A percentile compares a stretch with the other conserved stretches of the same genome.
Conservation (phyloP, 148 eudicot genomes). For the Persicaria tinctoria region DNA sequence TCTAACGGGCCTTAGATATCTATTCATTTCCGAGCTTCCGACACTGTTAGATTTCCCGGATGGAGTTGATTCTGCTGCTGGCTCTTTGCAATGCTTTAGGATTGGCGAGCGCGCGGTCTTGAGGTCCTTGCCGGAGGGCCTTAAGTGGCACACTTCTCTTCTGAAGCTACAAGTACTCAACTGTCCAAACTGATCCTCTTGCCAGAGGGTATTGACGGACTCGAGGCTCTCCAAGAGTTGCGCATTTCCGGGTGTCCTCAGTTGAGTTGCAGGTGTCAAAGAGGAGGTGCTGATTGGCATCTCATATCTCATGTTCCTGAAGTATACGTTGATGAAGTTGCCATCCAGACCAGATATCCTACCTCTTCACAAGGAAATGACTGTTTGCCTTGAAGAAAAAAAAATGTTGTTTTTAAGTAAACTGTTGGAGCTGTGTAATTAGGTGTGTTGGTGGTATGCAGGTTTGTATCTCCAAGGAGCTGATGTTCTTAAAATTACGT, state of each 20-base stretch:
- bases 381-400: background rate
- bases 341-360: background rate
- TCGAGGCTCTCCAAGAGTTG: conserved; percentile 5
- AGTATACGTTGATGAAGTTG: background rate
- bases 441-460: no score
- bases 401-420: no score
- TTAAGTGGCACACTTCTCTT: background rate
- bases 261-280: background rate
- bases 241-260: background rate
- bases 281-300: conserved; percentile 1
- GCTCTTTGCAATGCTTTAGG: conserved; percentile 1
- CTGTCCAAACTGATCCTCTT: background rate
- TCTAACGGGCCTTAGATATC: background rate
- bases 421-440: no score
- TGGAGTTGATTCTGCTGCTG: background rate
- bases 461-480: no score
- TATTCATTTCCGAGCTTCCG: background rate
- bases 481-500: no score
- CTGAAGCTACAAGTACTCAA: background rate
- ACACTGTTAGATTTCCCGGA: background rate
- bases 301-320: conserved; percentile 3
- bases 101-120: background rate
- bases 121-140: conserved; percentile 4
- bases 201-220: background rate
- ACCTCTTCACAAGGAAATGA: background rate